Conservation (phyloP, 768 basidiomycete genomes). For the Russula earlei region DNA sequence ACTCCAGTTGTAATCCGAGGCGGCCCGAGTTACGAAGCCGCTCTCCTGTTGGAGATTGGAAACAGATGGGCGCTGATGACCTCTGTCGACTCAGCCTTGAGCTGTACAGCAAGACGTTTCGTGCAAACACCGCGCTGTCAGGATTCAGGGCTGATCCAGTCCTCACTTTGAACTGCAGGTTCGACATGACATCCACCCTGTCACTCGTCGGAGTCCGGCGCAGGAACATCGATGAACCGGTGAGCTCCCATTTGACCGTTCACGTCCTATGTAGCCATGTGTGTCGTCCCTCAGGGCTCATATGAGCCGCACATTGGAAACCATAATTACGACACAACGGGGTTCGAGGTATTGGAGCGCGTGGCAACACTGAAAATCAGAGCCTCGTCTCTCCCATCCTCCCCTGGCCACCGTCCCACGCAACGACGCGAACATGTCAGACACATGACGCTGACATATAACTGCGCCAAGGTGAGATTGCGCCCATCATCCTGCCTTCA, state of each 20-base stretch:
- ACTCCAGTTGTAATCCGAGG: slow-evolving; percentile 2
- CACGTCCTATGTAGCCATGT: slow-evolving; percentile 1
- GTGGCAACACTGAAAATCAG: neutral
- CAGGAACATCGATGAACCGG: slow-evolving; percentile 1
- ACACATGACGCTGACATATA: neutral
- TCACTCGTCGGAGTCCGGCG: slow-evolving; percentile 1
- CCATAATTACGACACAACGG: neutral
- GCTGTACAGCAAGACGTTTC: neutral
- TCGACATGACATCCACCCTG: neutral
- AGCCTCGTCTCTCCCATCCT: too few relatives aligned
- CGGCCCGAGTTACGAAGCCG: slow-evolving; percentile 4
- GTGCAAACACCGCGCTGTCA: neutral
- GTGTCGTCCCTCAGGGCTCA: neutral
- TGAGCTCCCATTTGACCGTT: slow-evolving; percentile 6
- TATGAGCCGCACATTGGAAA: neutral
- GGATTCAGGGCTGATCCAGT: neutral
- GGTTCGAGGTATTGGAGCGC: neutral
- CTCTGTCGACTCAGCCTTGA: neutral
- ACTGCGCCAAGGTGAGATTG: slow-evolving; percentile 9
- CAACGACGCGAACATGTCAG: neutral
- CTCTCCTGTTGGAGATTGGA: neutral
- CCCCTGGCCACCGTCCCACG: neutral
- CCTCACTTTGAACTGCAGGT: neutral
- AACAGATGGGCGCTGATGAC: neutral
- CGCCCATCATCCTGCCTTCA: slow-evolving; percentile 16